phyloP scores from a whole-genome alignment of 116 monocot genomes.

The Dioscorea cayenensis region DNA sequence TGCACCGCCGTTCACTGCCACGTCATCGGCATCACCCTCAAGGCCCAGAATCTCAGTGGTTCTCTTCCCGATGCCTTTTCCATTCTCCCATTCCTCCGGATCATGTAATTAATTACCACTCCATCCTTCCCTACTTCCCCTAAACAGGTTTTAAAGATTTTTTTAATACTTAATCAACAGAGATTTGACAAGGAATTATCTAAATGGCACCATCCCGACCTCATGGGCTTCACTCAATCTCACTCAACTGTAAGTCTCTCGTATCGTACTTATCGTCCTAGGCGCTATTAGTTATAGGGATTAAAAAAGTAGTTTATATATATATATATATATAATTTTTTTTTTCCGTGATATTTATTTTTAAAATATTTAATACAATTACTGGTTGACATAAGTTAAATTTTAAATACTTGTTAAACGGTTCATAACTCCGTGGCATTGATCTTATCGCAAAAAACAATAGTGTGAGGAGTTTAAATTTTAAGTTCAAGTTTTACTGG shows the following conservation, averaged over 20 bases:
- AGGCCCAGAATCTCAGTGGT: slow-evolving; percentile 38
- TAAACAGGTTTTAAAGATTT: too few species aligned
- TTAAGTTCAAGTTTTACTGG: too few species aligned
- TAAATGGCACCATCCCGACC: slow-evolving; percentile 46
- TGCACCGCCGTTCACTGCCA: slow-evolving; percentile 17
- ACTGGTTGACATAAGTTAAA: too few species aligned
- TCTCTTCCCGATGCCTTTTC: slow-evolving; percentile 47
- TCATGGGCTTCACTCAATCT: slow-evolving; percentile 47
- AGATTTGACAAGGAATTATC: slow-evolving; percentile 47
- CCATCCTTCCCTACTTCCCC: neutral
- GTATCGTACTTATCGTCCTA: too few species aligned
- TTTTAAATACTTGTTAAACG: too few species aligned
- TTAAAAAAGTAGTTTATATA: too few species aligned
- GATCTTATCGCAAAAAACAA: too few species aligned
- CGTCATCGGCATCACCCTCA: slow-evolving; percentile 26
- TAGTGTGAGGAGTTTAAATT: too few species aligned
- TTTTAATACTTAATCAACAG: slow-evolving; percentile 10
- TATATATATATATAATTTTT: too few species aligned
- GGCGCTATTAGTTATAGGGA: too few species aligned
- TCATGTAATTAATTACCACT: slow-evolving; percentile 31
- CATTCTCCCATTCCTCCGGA: slow-evolving; percentile 29
- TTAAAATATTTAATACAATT: too few species aligned
- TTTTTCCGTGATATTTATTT: neutral
- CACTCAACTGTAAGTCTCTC: slow-evolving; percentile 24
- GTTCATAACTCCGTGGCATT: too few species aligned